Percentiles rank a stretch among this genome's conserved stretches.
phyloP scores from a whole-genome alignment of 805 yeast genomes.

The Metschnikowia continentalis region DNA sequence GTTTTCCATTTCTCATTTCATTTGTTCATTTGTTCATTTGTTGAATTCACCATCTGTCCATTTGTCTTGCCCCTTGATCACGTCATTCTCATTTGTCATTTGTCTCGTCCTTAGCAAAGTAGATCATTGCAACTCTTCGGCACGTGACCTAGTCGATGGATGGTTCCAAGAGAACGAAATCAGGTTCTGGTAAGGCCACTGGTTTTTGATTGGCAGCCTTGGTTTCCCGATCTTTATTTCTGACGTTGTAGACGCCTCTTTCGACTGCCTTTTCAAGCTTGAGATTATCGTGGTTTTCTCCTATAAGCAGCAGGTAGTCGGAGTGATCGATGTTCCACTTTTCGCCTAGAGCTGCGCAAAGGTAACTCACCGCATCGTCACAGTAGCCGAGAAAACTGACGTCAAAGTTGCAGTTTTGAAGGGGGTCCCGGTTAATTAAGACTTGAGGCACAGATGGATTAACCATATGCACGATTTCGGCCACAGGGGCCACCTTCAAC shows the following conservation, averaged over 20 bases:
- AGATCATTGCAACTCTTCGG: too few relatives aligned
- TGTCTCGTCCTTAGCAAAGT: too few relatives aligned
- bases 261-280: neutral
- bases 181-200: constrained; percentile 10
- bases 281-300: constrained; percentile 8
- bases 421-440: constrained; percentile 71
- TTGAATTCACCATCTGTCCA: neutral
- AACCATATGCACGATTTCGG: constrained; percentile 75
- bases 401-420: constrained; percentile 75
- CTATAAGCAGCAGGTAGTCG: constrained; percentile 18
- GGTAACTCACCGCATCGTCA: constrained; percentile 72
- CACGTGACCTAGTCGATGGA: neutral
- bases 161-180: constrained; percentile 16
- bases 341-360: constrained; percentile 33
- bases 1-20: neutral
- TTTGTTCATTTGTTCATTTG: neutral
- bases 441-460: constrained; percentile 78
- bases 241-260: neutral
- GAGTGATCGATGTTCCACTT: constrained; percentile 33
- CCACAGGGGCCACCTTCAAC: constrained; percentile 86
- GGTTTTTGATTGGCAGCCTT: neutral
- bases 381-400: constrained; percentile 72
- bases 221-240: neutral
- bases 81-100: too few relatives aligned
- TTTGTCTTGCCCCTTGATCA: neutral